Conservation (phyloP, 2,329 filamentous ascomycete species). For the Stagonosporopsis vannaccii region DNA sequence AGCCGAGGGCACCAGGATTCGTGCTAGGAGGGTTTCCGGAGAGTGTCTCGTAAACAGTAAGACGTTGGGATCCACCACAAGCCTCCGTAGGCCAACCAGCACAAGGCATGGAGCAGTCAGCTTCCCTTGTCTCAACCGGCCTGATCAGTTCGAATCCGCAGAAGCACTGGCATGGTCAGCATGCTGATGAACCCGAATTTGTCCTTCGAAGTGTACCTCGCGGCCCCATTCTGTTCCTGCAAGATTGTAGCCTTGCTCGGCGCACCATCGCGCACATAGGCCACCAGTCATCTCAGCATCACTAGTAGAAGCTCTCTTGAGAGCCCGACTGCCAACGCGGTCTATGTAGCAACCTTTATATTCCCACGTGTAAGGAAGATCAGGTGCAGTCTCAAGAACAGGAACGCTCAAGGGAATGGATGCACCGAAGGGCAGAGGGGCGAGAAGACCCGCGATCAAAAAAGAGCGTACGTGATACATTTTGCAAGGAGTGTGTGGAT, state of each 20-base stretch:
- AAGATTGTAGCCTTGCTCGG: not conserved
- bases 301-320: not conserved
- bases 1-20: not conserved
- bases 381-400: not conserved
- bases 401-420: not conserved
- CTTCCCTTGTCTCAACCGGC: not conserved
- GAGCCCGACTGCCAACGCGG: not conserved
- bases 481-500: not conserved
- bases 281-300: not conserved
- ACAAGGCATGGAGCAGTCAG: not conserved
- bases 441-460: not conserved
- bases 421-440: not conserved
- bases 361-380: not conserved
- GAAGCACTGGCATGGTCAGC: slow-evolving; percentile 1
- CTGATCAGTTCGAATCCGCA: not conserved
- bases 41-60: not conserved
- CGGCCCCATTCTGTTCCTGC: slow-evolving; percentile 4
- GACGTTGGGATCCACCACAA: slow-evolving; percentile 1
- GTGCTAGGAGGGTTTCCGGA: not conserved
- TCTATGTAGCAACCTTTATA: slow-evolving; percentile 7
- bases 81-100: not conserved
- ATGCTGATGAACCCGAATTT: not conserved
- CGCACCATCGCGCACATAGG: not conserved
- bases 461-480: slow-evolving; percentile 1
- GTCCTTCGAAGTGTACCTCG: not conserved